Evolutionary conservation across 169 alveolate genomes (phyloP).

Genomic region (Cryptosporidium meleagridis): DNA sequence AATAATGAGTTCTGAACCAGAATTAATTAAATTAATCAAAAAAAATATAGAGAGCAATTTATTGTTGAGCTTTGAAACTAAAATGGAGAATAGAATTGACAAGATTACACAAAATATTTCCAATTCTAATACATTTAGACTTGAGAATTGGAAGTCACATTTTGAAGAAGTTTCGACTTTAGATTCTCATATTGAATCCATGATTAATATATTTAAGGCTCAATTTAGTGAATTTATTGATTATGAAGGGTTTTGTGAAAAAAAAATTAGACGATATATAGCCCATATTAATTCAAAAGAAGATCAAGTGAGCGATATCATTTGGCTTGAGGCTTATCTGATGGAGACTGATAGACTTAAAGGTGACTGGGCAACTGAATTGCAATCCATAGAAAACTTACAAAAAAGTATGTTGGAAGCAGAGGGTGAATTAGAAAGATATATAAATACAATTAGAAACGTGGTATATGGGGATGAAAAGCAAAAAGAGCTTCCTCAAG

Average conservation of each 20-base stretch:
- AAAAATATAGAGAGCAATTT: constrained; percentile 1
- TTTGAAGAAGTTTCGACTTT: constrained; percentile 34
- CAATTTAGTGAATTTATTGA: constrained; percentile 41
- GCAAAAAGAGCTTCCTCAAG: constrained; percentile 29
- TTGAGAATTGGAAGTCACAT: constrained; percentile 38
- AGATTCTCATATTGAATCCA: constrained; percentile 17
- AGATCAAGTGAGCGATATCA: not conserved
- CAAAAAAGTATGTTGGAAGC: constrained; percentile 16
- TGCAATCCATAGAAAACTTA: constrained; percentile 24
- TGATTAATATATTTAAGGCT: constrained; percentile 10
- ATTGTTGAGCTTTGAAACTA: not conserved
- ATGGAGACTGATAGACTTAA: constrained; percentile 63
- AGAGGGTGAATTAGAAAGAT: constrained; percentile 39
- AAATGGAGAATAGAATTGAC: constrained; percentile 13
- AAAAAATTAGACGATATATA: constrained; percentile 28
- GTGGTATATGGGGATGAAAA: constrained; percentile 29
- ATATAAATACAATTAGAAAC: constrained; percentile 27
- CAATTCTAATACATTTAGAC: constrained; percentile 6
- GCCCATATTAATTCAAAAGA: not conserved
- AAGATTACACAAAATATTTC: constrained; percentile 4
- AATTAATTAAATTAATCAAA: not conserved
- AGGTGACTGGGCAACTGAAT: constrained; percentile 52
- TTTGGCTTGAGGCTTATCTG: constrained; percentile 23
- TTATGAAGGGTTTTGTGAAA: constrained; percentile 13
- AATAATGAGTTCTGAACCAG: constrained; percentile 5